Conservation (phyloP, 768 basidiomycete genomes). For the Rhodotorula kratochvilovae region DNA sequence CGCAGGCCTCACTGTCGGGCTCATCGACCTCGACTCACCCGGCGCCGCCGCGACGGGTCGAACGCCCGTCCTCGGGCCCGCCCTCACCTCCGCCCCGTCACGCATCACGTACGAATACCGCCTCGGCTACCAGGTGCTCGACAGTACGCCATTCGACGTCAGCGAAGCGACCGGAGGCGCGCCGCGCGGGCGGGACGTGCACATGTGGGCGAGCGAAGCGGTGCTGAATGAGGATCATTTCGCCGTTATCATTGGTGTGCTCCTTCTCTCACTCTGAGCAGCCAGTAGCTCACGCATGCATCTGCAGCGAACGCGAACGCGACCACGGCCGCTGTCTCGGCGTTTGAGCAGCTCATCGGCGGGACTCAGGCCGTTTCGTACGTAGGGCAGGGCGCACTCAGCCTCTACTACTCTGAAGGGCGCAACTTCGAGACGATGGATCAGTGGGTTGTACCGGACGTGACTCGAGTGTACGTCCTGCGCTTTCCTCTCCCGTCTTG, state of each 20-base stretch:
- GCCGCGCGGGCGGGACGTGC: slow-evolving; percentile 9
- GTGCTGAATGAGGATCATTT: slow-evolving; percentile 24
- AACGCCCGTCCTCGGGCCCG: slow-evolving; percentile 45
- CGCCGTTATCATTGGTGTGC: slow-evolving; percentile 26
- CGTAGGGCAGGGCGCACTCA: slow-evolving; percentile 2
- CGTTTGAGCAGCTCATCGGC: slow-evolving; percentile 3
- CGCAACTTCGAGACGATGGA: slow-evolving; percentile 25
- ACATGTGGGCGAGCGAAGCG: slow-evolving; percentile 15
- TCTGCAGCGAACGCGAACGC: slow-evolving; percentile 27
- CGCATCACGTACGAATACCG: background rate
- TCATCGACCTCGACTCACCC: slow-evolving; percentile 47
- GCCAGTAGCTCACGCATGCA: background rate
- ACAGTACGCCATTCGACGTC: slow-evolving; percentile 23
- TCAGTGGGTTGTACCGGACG: slow-evolving; percentile 24
- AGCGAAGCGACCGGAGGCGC: background rate
- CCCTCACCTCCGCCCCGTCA: slow-evolving; percentile 22
- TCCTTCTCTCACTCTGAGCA: background rate
- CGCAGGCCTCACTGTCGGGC: slow-evolving; percentile 39
- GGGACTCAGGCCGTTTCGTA: background rate
- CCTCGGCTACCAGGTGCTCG: slow-evolving; percentile 14
- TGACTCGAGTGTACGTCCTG: slow-evolving; percentile 13
- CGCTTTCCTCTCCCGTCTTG: no score
- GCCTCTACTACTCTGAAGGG: slow-evolving; percentile 13
- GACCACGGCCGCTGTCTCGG: background rate
- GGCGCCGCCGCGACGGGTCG: slow-evolving; percentile 30